Base-by-base conservation (phyloP, 768 basidiomycete genomes). In the Collybia mongolica region DNA sequence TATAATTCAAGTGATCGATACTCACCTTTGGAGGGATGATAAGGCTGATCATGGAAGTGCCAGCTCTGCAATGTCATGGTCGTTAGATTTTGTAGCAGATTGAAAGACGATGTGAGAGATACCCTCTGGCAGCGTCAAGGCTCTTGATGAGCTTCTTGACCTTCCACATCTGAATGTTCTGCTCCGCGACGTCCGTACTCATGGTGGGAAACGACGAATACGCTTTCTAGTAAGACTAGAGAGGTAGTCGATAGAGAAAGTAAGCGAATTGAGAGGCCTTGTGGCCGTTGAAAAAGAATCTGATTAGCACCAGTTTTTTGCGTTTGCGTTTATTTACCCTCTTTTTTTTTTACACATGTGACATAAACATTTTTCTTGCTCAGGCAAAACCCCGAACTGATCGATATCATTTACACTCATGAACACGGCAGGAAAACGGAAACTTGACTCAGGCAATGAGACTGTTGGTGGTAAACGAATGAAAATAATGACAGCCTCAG, bases 101-200 rank as follows among this genome's bases (percentile, higher is more conserved):
- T 17, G 28, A 26, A 12, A 36, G 46, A 38, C 23, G 43, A 59
- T 28, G 39, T 22, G 36, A 37, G 28, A 66, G 72, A 36, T 45
- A 89, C 88, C 93, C 93, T 80, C 93, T 83, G 52, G 97, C 94
- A 44, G 86, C 77, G 67, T 98, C 92, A 72, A 98, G 84, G 72
- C 91, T 94, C 81, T 93, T 94, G 77, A 99, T 93, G 74, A 98
- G 90, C 76, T 97, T 98, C 78, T 95, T 94, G 73, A 96, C 88
- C 75, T 97, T 94, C 95, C 91, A 90, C 85, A 94, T 90, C 80
- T 93, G 90, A 65, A 94, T 95, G 67, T 94, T 95, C 74, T 93
- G 90, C 75, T 95, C 93, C 67, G 92, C 92, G 56, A 71, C 71
- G 68, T 90, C 89, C 74, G 86, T 86, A 78, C 82, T 87, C 87